phyloP scores from a whole-genome alignment of 768 basidiomycete species.

The Tulasnella sp. region DNA sequence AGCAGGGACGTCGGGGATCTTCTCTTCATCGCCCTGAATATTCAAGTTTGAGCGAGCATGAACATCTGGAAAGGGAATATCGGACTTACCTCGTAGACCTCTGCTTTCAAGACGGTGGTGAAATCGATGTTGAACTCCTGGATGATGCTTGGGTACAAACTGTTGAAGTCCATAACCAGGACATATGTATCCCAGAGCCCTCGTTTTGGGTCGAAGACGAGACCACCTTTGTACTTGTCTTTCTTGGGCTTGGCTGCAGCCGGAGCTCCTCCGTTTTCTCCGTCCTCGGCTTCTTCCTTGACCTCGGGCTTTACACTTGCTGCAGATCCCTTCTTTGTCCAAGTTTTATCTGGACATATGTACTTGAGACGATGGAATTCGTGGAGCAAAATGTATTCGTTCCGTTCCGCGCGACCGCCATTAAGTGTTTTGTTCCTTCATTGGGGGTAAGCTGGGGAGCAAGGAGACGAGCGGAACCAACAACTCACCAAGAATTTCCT shows the following conservation, averaged over 20 bases:
- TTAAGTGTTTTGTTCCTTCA: constrained; percentile 94
- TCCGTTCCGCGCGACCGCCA: constrained; percentile 96
- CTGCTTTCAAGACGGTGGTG: constrained; percentile 83
- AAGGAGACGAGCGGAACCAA: neutral
- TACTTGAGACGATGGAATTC: constrained; percentile 97
- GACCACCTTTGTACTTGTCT: constrained; percentile 98
- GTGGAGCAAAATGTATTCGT: constrained; percentile 97
- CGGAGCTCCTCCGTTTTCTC: constrained; percentile 52
- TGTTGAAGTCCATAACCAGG: constrained; percentile 99
- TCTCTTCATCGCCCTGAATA: constrained; percentile 68
- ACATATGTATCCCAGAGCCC: constrained; percentile 96
- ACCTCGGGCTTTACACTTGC: constrained; percentile 47
- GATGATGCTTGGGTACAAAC: constrained; percentile 97
- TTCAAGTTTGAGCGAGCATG: constrained; percentile 39
- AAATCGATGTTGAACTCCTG: constrained; percentile 99
- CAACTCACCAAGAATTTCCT: constrained; percentile 88
- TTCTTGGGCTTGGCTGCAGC: constrained; percentile 64
- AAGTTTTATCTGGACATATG: constrained; percentile 93
- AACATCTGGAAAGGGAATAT: constrained; percentile 10
- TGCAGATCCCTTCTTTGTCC: constrained; percentile 68
- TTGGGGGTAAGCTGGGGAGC: constrained; percentile 8
- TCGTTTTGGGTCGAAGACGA: constrained; percentile 95
- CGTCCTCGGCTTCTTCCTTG: constrained; percentile 54
- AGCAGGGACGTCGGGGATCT: constrained; percentile 85
- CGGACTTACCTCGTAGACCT: constrained; percentile 47